Base-by-base conservation (phyloP, 495 filamentous ascomycete genomes). In the Chaetomium fimeti region DNA sequence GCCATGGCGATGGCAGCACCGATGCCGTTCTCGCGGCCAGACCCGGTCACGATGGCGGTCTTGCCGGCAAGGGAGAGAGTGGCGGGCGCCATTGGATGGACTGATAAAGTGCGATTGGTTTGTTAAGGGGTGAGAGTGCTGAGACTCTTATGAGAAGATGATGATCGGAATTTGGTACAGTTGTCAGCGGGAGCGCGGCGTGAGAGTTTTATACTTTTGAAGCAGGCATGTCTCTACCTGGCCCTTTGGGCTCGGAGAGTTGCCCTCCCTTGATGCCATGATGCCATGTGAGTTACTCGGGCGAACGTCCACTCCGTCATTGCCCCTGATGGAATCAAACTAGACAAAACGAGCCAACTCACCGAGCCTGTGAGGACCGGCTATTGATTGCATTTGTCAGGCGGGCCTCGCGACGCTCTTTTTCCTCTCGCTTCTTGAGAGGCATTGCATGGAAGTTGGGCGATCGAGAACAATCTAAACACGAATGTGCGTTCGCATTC, bases 21-120 rank as follows among this genome's bases (percentile, higher is more conserved):
- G 12, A 57, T 57, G 55, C 55, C 55, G 22, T 57, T 57, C 20
- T 57, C 55, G 55, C 36, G 55, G 36, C 55, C 55, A 12, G 55
- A 57, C 13, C 55, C 55, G 3, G 55, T 57, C 36, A 57, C 55
- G 20, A 57, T 57, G 36, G 55, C 55, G 4, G 36, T 43, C 20
- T 57, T 43, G 12, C 55, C 55, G n/a, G 32, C 32, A 36, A 57
- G 55, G 20, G 55, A 57, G 55, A 57, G 36, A 11, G 36, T 57
- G 9, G 20, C 18, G n/a, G 32, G 20, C 2, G 55, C 55, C 55
- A 56, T 56, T 56, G 53, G 28, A 36, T 24, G 5, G 49, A 9
- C 28, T 15, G 28, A 1, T 36, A 5, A 56, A 11, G 18, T 40
- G 55, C 18, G 20, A 2, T 6, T 25, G 9, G 20, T 25, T 43